Evolutionary conservation across 2,329 filamentous ascomycete species (phyloP).

Genomic region (Sporothrix pallida): DNA sequence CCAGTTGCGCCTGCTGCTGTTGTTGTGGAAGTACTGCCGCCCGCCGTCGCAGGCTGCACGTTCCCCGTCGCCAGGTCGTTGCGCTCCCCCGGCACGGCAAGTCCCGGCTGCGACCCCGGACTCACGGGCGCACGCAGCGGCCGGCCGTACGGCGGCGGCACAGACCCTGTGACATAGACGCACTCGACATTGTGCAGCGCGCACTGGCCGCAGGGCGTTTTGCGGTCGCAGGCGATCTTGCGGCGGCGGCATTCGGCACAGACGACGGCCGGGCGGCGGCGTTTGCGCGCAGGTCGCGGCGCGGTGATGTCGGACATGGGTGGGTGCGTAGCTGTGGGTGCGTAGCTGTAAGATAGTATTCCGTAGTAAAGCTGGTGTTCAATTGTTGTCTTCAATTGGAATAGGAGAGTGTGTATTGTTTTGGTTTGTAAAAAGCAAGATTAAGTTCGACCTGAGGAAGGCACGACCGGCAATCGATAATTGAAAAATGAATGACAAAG

Average conservation of each 20-base stretch:
- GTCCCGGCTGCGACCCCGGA: constrained; percentile 12
- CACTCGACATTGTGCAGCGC: constrained; percentile 60
- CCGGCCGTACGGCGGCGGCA: constrained; percentile 39
- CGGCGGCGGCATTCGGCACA: constrained; percentile 63
- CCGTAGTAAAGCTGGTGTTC: too few species aligned
- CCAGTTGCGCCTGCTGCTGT: neutral
- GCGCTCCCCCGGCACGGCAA: neutral
- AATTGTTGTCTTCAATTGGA: neutral
- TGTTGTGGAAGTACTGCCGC: neutral
- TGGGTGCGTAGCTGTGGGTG: too few species aligned
- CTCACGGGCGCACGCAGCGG: neutral
- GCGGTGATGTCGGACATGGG: constrained; percentile 16
- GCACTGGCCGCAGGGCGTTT: constrained; percentile 64
- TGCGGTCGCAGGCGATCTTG: constrained; percentile 66
- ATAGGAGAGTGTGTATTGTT: too few species aligned
- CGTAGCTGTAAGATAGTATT: too few species aligned
- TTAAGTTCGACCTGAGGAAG: neutral
- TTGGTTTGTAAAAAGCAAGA: neutral
- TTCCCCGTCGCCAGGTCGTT: constrained; percentile 5
- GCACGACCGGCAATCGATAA: neutral
- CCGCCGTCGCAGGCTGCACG: neutral
- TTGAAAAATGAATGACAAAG: neutral
- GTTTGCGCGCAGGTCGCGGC: constrained; percentile 34
- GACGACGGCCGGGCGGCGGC: constrained; percentile 51
- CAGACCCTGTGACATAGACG: constrained; percentile 51